A percentile compares a stretch with the other conserved stretches of the same genome.
phyloP scores from a whole-genome alignment of 2,329 filamentous ascomycete genomes.

The Aureobasidium sp. region DNA sequence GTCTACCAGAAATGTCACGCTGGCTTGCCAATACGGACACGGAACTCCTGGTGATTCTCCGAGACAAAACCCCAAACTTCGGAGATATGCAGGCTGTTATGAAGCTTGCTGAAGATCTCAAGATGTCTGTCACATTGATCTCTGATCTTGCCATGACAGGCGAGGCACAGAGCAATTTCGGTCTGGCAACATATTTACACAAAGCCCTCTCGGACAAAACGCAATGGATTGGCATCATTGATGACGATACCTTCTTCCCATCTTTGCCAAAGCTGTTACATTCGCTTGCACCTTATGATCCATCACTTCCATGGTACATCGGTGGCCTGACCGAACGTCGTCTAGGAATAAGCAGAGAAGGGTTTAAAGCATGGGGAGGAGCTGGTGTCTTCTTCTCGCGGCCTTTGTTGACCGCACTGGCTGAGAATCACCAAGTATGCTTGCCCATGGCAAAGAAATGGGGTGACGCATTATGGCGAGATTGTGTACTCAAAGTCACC shows the following conservation, averaged over 20 bases:
- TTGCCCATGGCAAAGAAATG: neutral
- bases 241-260: conserved; percentile 35
- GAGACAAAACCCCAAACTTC: neutral
- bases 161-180: neutral
- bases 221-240: conserved; percentile 32
- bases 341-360: neutral
- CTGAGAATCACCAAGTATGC: neutral
- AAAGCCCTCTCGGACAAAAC: conserved; percentile 26
- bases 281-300: conserved; percentile 22
- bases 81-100: neutral
- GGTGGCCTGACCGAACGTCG: neutral
- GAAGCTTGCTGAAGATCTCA: neutral
- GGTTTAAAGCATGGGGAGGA: neutral
- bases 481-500: neutral
- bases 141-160: neutral
- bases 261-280: conserved; percentile 28
- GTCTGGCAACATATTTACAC: neutral
- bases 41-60: neutral
- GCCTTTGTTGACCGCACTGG: neutral
- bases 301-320: neutral
- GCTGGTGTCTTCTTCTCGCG: neutral
- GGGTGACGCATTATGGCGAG: neutral
- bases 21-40: neutral
- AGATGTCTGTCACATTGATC: neutral
- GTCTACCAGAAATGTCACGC: neutral